Evolutionary conservation across 495 filamentous ascomycete genomes (phyloP).

Genomic region (Neurospora sublineolata): DNA sequence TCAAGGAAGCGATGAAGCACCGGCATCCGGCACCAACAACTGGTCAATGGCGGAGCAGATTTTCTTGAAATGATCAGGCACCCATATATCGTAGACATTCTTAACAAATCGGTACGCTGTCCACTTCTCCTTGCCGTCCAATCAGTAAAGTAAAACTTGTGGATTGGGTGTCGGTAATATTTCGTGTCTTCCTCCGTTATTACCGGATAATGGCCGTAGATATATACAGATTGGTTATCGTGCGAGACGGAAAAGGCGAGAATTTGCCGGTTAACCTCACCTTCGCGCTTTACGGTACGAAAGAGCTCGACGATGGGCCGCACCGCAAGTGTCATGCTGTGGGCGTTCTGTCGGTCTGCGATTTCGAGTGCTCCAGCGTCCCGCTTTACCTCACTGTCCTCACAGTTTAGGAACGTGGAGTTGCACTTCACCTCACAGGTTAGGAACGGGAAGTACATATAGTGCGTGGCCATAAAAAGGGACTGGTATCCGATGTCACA

Average conservation of each 20-base stretch:
- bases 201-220: constrained; percentile 27
- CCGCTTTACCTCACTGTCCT: constrained; percentile 13
- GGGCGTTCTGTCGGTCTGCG: constrained; percentile 12
- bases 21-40: constrained; percentile 4
- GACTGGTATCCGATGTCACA: constrained; percentile 1
- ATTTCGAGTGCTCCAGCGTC: constrained; percentile 23
- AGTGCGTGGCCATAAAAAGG: constrained; percentile 16
- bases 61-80: constrained; percentile 28
- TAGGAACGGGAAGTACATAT: constrained; percentile 20
- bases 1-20: too few relatives aligned
- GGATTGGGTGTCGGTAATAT: constrained; percentile 8
- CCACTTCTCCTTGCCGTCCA: constrained; percentile 2
- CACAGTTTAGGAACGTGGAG: constrained; percentile 16
- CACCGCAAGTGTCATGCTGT: constrained; percentile 30
- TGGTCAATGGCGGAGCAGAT: constrained; percentile 32
- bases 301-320: constrained; percentile 27
- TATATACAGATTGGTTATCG: constrained; percentile 32
- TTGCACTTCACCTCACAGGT: constrained; percentile 16
- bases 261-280: constrained; percentile 29
- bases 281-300: constrained; percentile 18
- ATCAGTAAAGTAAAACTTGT: not conserved
- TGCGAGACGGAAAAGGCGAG: constrained; percentile 40
- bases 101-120: constrained; percentile 11
- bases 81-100: constrained; percentile 31
- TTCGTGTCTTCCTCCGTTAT: constrained; percentile 4